phyloP scores from a whole-genome alignment of 495 filamentous ascomycete genomes.

The Xylaria longipes region DNA sequence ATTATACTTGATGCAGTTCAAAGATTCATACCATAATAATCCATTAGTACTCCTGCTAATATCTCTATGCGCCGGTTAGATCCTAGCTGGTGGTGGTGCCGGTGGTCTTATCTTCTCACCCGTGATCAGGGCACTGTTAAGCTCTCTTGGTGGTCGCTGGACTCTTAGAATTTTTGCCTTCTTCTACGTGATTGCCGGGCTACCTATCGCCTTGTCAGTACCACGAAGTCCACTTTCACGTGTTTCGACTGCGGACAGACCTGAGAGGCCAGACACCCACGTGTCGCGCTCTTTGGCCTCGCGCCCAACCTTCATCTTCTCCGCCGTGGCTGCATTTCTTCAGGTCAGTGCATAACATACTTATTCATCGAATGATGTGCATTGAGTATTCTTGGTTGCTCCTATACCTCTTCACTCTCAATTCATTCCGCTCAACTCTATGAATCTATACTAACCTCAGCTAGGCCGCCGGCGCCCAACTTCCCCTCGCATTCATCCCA shows the following conservation, averaged over 20 bases:
- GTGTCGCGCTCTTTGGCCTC: conserved; percentile 48
- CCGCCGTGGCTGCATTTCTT: conserved; percentile 51
- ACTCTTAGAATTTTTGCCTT: conserved; percentile 58
- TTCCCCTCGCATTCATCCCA: conserved; percentile 55
- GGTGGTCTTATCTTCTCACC: conserved; percentile 56
- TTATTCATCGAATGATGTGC: neutral
- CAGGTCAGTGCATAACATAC: conserved; percentile 38
- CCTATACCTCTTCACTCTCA: neutral
- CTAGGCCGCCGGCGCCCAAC: conserved; percentile 47
- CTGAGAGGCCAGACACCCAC: conserved; percentile 45
- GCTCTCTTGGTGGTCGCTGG: conserved; percentile 57
- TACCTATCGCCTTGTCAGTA: conserved; percentile 54
- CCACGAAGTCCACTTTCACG: conserved; percentile 48
- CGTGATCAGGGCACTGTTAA: conserved; percentile 55
- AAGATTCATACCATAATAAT: neutral
- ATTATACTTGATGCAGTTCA: neutral
- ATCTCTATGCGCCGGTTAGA: neutral
- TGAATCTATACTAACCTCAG: neutral
- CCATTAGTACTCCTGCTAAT: neutral
- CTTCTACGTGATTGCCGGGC: conserved; percentile 51
- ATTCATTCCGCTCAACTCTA: neutral
- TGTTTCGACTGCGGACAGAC: conserved; percentile 21
- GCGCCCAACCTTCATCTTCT: conserved; percentile 51
- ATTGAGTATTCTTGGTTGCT: neutral
- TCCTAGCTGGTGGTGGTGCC: conserved; percentile 10